A percentile compares a stretch with the other conserved stretches of the same genome.
phyloP scores from a whole-genome alignment of 1,139 yeast species.

The Pneumocystis wakefieldiae region DNA sequence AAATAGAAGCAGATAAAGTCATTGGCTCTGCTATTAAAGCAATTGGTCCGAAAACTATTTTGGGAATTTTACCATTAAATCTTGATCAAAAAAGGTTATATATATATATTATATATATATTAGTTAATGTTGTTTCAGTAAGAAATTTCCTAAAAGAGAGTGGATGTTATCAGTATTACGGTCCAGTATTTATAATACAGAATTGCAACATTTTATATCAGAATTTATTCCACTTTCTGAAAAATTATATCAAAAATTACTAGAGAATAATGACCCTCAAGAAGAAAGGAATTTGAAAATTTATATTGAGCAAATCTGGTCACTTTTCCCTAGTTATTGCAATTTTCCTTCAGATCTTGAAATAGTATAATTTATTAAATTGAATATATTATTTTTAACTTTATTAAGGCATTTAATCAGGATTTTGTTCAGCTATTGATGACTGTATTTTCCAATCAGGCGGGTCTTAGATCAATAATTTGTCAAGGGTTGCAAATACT shows the following conservation, averaged over 20 bases:
- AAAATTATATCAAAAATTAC: slow-evolving; percentile 34
- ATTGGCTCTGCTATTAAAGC: slow-evolving; percentile 64
- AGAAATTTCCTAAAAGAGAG: slow-evolving; percentile 57
- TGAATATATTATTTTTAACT: neutral
- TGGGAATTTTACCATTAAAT: slow-evolving; percentile 63
- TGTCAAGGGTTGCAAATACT: slow-evolving; percentile 68
- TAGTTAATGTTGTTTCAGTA: slow-evolving; percentile 4
- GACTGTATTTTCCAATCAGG: slow-evolving; percentile 57
- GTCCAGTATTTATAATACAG: slow-evolving; percentile 65
- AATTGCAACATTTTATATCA: slow-evolving; percentile 44
- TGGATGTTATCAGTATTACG: slow-evolving; percentile 90
- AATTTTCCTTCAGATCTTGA: slow-evolving; percentile 68
- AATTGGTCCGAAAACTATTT: slow-evolving; percentile 74
- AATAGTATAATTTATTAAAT: neutral
- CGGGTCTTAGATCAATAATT: slow-evolving; percentile 58
- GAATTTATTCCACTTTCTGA: slow-evolving; percentile 56
- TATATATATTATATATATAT: slow-evolving; percentile 10
- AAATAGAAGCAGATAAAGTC: slow-evolving; percentile 65
- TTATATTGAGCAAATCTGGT: slow-evolving; percentile 81
- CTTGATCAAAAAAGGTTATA: slow-evolving; percentile 34
- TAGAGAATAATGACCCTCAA: slow-evolving; percentile 20
- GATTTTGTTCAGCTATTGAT: slow-evolving; percentile 65
- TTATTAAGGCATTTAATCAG: slow-evolving; percentile 42
- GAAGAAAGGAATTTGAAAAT: slow-evolving; percentile 56
- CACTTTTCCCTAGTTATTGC: slow-evolving; percentile 75